Percentiles rank a stretch among this genome's conserved stretches.
Conservation (phyloP, 441 rosid genomes). For the Rhodomyrtus psidioides region DNA sequence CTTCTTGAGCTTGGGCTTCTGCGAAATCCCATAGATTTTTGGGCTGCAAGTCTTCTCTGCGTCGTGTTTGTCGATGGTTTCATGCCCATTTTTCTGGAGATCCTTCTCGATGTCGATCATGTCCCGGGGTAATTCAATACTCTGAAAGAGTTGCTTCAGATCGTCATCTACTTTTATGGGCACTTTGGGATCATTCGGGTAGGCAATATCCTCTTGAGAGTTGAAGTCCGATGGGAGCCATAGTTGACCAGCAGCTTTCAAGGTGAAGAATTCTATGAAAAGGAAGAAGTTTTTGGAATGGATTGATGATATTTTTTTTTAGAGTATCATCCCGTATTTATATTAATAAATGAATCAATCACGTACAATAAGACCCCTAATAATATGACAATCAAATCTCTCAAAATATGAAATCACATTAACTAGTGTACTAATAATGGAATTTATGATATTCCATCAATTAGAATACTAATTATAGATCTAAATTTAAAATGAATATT, state of each 20-base stretch:
- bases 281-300: no score
- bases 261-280: no score
- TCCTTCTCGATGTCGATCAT: conserved; percentile 86
- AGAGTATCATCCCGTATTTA: no score
- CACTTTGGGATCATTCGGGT: conserved; percentile 71
- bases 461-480: no score
- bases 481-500: no score
- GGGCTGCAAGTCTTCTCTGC: conserved; percentile 78
- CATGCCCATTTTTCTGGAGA: conserved; percentile 69
- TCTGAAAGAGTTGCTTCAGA: conserved; percentile 54
- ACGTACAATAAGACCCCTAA: no score
- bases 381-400: no score
- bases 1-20: conserved; percentile 63
- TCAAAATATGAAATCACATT: no score
- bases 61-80: conserved; percentile 80
- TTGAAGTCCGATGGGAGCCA: conserved; percentile 68
- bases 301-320: no score
- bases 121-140: conserved; percentile 63
- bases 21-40: conserved; percentile 48
- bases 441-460: no score
- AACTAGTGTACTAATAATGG: no score
- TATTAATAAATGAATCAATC: no score
- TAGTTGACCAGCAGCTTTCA: conserved; percentile 61
- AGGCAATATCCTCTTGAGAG: conserved; percentile 76
- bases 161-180: conserved; percentile 66